Base-by-base conservation (phyloP, 495 filamentous ascomycete genomes). In the Xylaria curta region DNA sequence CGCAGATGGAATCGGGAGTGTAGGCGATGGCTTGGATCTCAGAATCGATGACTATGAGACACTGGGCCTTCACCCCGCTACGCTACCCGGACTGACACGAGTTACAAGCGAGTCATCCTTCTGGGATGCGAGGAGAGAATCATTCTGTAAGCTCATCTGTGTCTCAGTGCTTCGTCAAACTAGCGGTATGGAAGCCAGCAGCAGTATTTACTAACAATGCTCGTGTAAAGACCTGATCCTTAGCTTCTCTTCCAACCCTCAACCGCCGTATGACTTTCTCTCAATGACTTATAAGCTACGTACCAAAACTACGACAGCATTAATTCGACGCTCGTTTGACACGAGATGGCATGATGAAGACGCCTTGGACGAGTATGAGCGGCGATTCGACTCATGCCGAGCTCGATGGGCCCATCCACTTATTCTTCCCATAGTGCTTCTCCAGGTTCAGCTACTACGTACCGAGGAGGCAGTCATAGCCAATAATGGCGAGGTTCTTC, bases 201-300 rank as follows among this genome's bases (percentile, higher is more conserved):
- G 72, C 70, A 71, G 38, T 10, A 26, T 26, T 38, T 4, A 21
- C 68, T 36, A n/a, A 56, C 66, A 40, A 46, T 36, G 60, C 51
- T 19, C 38, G n/a, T 42, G 15, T 10, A 36, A 68, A 80, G 77
- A 79, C 68, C 60, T 81, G 46, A 78, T 79, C 31, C 74, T 81
- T 66, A 76, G 76, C 56, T 81, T 81, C 70, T 78, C 78, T 40
- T 78, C 78, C 21, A 76, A 75, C 54, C 78, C 79, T 15, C 77
- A 75, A 36, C 77, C 79, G n/a, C 76, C 78, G 9, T 81, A 76
- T 33, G 79, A 81, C 72, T 81, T 81, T 66, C 75, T 81, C 28
- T 81, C 79, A 9, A 78, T 81, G 76, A 77, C 76, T 10, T 81
- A 81, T 66, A 76, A 72, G 44, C 56, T 81, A 12, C 72, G 72